phyloP scores from a whole-genome alignment of 148 eudicot species.

The Cornus florida region DNA sequence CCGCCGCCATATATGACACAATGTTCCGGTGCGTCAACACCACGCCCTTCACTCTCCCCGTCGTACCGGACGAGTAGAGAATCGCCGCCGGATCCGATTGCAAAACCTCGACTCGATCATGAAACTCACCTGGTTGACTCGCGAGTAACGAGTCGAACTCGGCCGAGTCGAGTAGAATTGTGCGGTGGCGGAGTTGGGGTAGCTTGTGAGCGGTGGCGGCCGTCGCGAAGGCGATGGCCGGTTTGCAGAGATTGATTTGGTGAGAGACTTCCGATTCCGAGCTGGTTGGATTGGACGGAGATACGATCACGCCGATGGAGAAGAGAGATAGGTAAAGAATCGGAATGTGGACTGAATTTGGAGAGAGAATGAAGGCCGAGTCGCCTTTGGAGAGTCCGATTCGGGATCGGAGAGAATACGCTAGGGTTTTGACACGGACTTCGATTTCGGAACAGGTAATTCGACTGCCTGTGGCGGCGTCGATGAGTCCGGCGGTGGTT shows the following conservation, averaged over 20 bases:
- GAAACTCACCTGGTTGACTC: not conserved
- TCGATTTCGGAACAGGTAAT: conserved; percentile 13
- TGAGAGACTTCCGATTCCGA: conserved; percentile 17
- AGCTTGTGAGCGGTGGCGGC: not conserved
- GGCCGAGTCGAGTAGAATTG: conserved; percentile 13
- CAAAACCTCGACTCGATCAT: not conserved
- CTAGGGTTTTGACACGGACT: conserved; percentile 1
- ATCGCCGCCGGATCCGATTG: conserved; percentile 26
- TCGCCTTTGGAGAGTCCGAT: conserved; percentile 18
- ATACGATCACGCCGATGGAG: conserved; percentile 31
- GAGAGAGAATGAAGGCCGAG: conserved; percentile 27
- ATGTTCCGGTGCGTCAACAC: conserved; percentile 30
- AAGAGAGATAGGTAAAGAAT: conserved; percentile 27
- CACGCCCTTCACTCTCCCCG: conserved; percentile 27
- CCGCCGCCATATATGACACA: not conserved
- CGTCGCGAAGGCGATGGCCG: conserved; percentile 15
- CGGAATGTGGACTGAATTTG: conserved; percentile 18
- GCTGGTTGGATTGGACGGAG: conserved; percentile 26
- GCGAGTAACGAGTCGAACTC: conserved; percentile 21
- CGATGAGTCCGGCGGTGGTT: conserved; percentile 20
- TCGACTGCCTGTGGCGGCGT: conserved; percentile 27
- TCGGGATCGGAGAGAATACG: conserved; percentile 11
- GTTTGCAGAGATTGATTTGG: conserved; percentile 17
- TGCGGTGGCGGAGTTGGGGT: not conserved
- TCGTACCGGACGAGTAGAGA: conserved; percentile 34